Conservation (phyloP, 768 basidiomycete genomes). For the Tubosaeta sp. region DNA sequence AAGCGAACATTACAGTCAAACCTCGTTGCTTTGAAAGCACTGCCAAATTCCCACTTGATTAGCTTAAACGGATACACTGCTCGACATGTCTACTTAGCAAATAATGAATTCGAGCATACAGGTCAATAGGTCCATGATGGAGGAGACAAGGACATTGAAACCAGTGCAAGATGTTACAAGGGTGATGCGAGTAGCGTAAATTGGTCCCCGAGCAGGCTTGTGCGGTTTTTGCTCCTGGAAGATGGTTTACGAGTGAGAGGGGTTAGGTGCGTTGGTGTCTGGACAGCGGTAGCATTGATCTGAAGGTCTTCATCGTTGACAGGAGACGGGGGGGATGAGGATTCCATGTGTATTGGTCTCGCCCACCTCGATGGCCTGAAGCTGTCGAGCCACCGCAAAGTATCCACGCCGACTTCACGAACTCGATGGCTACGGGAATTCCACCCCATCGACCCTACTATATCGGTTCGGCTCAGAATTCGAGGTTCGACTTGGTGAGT, state of each 20-base stretch:
- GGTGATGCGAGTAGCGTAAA: slow-evolving; percentile 17
- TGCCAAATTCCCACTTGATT: not conserved
- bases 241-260: slow-evolving; percentile 70
- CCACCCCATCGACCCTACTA: slow-evolving; percentile 50
- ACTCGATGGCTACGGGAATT: slow-evolving; percentile 53
- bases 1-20: too few species aligned
- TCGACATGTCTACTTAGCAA: slow-evolving; percentile 9
- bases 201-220: slow-evolving; percentile 38
- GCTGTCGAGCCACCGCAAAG: slow-evolving; percentile 71
- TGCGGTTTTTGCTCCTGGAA: slow-evolving; percentile 49
- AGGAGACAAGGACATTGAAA: slow-evolving; percentile 3
- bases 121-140: not conserved
- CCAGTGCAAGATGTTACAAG: slow-evolving; percentile 2
- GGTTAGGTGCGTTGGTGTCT: slow-evolving; percentile 30
- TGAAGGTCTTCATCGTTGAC: slow-evolving; percentile 33
- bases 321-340: slow-evolving; percentile 27
- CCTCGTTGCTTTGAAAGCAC: too few species aligned
- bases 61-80: not conserved
- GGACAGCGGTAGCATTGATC: slow-evolving; percentile 36
- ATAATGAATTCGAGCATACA: not conserved
- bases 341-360: slow-evolving; percentile 33
- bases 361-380: slow-evolving; percentile 54
- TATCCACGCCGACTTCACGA: slow-evolving; percentile 55
- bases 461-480: slow-evolving; percentile 38
- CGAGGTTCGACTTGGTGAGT: slow-evolving; percentile 30